Percentiles rank a stretch among this genome's conserved stretches.
These are phyloP conservation scores for Apophysomyces ossiformis DNA, from an alignment of 371 early-diverging fungal species.

Conservation along the genomic window DNA sequence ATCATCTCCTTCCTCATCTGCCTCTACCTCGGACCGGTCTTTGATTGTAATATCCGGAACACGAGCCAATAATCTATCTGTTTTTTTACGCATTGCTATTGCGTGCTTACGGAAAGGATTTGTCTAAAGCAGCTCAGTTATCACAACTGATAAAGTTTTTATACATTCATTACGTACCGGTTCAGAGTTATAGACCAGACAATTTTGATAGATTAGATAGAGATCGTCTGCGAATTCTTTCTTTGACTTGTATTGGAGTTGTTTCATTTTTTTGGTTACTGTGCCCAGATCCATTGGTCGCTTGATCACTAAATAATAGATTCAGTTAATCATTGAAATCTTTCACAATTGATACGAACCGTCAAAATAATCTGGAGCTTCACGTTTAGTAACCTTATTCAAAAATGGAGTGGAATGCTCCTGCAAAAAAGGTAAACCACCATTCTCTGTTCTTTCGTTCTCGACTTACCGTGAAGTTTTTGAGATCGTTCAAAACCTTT, in stretches of 20 bases:
- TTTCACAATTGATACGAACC: constrained; percentile 29
- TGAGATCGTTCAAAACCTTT: constrained; percentile 81
- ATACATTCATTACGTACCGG: constrained; percentile 47
- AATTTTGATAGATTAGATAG: constrained; percentile 84
- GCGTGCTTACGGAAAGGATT: constrained; percentile 88
- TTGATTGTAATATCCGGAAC: constrained; percentile 84
- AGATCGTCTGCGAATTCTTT: constrained; percentile 82
- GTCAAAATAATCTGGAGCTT: constrained; percentile 96
- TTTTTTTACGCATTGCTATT: constrained; percentile 78
- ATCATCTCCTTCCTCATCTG: constrained; percentile 56
- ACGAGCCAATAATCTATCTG: constrained; percentile 71
- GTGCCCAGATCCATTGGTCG: constrained; percentile 95
- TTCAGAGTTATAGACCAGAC: constrained; percentile 79
- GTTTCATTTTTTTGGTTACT: constrained; percentile 82
- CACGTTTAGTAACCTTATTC: constrained; percentile 88
- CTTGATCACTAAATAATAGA: constrained; percentile 67
- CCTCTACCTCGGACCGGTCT: constrained; percentile 62
- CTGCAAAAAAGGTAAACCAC: constrained; percentile 32
- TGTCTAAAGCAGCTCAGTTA: constrained; percentile 23
- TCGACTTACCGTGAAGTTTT: constrained; percentile 66
- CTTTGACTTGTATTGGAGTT: constrained; percentile 73
- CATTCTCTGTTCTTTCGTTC: not conserved
- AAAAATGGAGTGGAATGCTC: constrained; percentile 90
- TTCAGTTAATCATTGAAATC: not conserved
- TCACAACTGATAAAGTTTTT: not conserved